Percentiles rank a stretch among this genome's conserved stretches.
These are phyloP conservation scores for Calonectria leucothoes DNA, from an alignment of 2,329 filamentous ascomycete species.

Conservation along the genomic window DNA sequence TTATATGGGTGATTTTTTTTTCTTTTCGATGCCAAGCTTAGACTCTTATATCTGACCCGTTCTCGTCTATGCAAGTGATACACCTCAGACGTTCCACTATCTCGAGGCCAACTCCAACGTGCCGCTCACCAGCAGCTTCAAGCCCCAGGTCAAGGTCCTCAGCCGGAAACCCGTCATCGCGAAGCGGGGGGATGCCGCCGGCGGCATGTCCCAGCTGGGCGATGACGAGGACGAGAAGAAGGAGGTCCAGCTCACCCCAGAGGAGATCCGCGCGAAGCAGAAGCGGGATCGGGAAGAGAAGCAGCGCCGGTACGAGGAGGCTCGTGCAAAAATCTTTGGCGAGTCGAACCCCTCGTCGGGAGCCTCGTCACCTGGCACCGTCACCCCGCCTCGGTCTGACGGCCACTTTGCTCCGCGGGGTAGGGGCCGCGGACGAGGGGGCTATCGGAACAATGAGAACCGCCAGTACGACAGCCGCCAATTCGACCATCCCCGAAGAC, in stretches of 20 bases:
- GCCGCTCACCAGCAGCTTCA: conserved; percentile 76
- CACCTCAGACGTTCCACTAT: conserved; percentile 80
- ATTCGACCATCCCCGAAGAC: conserved; percentile 42
- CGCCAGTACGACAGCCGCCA: conserved; percentile 47
- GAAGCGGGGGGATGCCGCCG: conserved; percentile 66
- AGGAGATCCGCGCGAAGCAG: conserved; percentile 83
- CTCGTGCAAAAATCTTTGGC: conserved; percentile 87
- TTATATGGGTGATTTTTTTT: too few species aligned
- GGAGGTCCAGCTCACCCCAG: conserved; percentile 73
- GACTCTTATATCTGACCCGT: conserved; percentile 16
- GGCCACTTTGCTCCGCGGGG: conserved; percentile 53
- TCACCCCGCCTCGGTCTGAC: conserved; percentile 65
- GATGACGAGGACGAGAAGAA: conserved; percentile 70
- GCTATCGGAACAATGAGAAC: conserved; percentile 42
- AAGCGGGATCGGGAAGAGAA: conserved; percentile 88
- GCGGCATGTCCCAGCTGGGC: conserved; percentile 59
- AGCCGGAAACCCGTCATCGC: conserved; percentile 81
- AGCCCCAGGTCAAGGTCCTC: conserved; percentile 84
- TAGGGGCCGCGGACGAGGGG: conserved; percentile 58
- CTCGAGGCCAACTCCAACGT: conserved; percentile 73
- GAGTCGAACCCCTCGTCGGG: conserved; percentile 66
- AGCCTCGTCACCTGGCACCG: conserved; percentile 70
- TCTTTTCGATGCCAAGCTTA: neutral
- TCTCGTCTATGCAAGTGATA: conserved; percentile 66
- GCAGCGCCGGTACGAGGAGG: conserved; percentile 90